These are phyloP conservation scores for Galium porrigens DNA, from an alignment of 305 asterid species.

Conservation along the genomic window DNA sequence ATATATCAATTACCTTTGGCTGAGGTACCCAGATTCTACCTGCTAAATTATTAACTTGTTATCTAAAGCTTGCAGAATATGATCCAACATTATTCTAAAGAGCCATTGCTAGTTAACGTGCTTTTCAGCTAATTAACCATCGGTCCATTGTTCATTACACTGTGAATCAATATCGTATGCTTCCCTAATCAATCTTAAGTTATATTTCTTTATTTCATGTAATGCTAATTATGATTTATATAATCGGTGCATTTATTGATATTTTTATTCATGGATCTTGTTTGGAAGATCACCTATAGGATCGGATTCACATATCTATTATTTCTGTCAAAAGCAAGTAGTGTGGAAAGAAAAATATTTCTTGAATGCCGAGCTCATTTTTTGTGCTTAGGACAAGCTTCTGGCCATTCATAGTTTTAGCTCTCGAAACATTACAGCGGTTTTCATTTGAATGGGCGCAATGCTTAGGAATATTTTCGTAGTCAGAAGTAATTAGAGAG, in stretches of 20 bases:
- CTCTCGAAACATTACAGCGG: neutral
- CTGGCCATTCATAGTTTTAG: neutral
- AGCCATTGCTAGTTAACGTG: neutral
- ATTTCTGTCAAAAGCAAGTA: neutral
- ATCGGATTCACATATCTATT: neutral
- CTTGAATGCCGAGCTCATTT: neutral
- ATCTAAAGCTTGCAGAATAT: neutral
- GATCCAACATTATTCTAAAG: neutral
- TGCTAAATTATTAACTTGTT: neutral
- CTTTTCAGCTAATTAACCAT: neutral
- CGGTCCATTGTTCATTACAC: neutral
- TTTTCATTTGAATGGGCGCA: neutral
- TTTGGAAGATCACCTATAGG: conserved; percentile 1
- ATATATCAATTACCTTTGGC: conserved; percentile 78
- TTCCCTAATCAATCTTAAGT: neutral
- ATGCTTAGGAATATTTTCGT: neutral
- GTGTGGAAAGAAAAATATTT: neutral
- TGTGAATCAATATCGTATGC: neutral
- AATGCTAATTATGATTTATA: neutral
- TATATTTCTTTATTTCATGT: neutral
- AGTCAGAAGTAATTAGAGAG: neutral
- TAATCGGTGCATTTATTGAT: neutral
- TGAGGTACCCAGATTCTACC: conserved; percentile 43
- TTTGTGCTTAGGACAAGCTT: neutral
- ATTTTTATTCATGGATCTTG: neutral